Evolutionary conservation across 805 yeast species (phyloP).

Genomic region (Metschnikowia colocasiae): DNA sequence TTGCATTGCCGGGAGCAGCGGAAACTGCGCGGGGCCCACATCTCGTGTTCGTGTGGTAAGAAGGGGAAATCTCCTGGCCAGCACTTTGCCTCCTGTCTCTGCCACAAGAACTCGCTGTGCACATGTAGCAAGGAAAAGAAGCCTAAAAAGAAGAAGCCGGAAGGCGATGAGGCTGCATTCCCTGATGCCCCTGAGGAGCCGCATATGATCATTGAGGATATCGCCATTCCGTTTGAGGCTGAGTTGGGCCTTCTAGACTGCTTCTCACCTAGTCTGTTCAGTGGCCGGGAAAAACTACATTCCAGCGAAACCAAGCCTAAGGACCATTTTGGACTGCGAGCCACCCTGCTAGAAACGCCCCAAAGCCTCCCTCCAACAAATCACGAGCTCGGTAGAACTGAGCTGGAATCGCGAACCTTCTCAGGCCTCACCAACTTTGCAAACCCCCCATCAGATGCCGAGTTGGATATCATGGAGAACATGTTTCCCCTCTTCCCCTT

Average conservation of each 20-base stretch:
- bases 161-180: neutral
- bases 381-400: neutral
- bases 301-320: neutral
- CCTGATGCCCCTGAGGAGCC: neutral
- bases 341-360: neutral
- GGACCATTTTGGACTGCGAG: neutral
- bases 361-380: neutral
- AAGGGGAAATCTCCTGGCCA: constrained; percentile 40
- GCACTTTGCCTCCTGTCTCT: constrained; percentile 36
- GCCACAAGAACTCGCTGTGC: constrained; percentile 39
- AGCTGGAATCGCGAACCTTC: neutral
- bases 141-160: constrained; percentile 13
- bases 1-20: constrained; percentile 77
- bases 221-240: constrained; percentile 29
- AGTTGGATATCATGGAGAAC: constrained; percentile 29
- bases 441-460: constrained; percentile 19
- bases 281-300: neutral
- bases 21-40: constrained; percentile 62
- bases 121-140: constrained; percentile 32
- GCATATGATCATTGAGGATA: constrained; percentile 24
- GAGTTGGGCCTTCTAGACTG: constrained; percentile 40
- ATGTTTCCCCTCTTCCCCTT: constrained; percentile 44
- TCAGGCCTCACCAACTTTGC: constrained; percentile 12
- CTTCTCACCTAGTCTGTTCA: constrained; percentile 20
- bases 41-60: constrained; percentile 66